Percentiles rank a stretch among this genome's conserved stretches.
Evolutionary conservation across 2,329 filamentous ascomycete genomes (phyloP).

Genomic region (Lachnellula hyalina): DNA sequence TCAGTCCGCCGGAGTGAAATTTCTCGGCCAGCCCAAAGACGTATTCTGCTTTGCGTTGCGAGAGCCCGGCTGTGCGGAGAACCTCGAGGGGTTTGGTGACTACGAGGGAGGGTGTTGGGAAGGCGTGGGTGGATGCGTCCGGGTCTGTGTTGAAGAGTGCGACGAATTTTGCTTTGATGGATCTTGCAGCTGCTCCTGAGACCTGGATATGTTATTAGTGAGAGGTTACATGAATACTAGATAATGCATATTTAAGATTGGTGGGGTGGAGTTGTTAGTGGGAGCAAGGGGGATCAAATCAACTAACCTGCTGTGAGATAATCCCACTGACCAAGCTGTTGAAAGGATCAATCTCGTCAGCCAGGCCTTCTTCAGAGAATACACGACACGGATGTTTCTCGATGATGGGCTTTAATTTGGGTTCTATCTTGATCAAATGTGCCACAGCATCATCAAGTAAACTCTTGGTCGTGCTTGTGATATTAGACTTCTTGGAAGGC

Average conservation of each 20-base stretch:
- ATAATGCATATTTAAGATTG: too few species aligned
- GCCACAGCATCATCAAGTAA: constrained; percentile 70
- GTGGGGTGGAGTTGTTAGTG: neutral
- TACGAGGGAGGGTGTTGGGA: constrained; percentile 75
- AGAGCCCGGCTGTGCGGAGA: constrained; percentile 81
- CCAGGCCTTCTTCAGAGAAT: constrained; percentile 77
- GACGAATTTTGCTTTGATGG: constrained; percentile 83
- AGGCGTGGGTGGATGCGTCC: constrained; percentile 36
- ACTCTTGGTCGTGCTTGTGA: constrained; percentile 54
- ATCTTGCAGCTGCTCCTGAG: constrained; percentile 82
- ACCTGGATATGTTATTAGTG: constrained; percentile 42
- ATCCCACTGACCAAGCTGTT: constrained; percentile 78
- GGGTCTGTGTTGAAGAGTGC: constrained; percentile 54
- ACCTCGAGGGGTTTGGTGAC: constrained; percentile 55
- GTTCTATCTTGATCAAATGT: constrained; percentile 69
- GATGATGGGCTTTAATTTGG: constrained; percentile 65
- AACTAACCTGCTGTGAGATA: constrained; percentile 72
- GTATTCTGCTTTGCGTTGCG: constrained; percentile 94
- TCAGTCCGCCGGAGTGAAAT: constrained; percentile 71
- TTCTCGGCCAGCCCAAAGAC: constrained; percentile 79
- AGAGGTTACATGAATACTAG: neutral
- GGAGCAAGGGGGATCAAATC: neutral
- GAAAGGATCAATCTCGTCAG: constrained; percentile 84
- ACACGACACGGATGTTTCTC: constrained; percentile 69
- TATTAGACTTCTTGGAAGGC: constrained; percentile 45